phyloP scores from a whole-genome alignment of 2,329 filamentous ascomycete species.

The Basipetospora chlamydospora region DNA sequence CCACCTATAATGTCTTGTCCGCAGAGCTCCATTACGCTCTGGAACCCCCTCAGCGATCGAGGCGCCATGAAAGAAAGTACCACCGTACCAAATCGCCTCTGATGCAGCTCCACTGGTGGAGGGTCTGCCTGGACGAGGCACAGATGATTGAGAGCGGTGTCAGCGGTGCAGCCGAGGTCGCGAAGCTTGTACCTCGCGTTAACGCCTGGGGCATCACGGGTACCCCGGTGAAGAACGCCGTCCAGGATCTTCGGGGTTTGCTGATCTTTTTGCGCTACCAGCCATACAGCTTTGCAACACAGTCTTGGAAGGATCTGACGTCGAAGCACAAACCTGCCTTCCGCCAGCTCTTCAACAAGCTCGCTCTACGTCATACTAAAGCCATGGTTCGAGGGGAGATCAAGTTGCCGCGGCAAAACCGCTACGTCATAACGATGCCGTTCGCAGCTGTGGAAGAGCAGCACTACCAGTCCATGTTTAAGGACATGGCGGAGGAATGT shows the following conservation, averaged over 20 bases:
- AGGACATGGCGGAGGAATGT: constrained; percentile 57
- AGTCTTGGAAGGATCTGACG: constrained; percentile 55
- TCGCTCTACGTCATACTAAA: constrained; percentile 80
- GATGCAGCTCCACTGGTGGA: constrained; percentile 75
- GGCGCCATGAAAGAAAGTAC: constrained; percentile 52
- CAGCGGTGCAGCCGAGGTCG: constrained; percentile 67
- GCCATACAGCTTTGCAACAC: constrained; percentile 52
- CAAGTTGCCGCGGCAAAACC: constrained; percentile 64
- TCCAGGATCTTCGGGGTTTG: constrained; percentile 65
- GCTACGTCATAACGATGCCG: constrained; percentile 76
- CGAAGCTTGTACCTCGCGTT: constrained; percentile 62
- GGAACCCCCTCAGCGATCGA: constrained; percentile 51
- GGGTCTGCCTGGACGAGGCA: constrained; percentile 62
- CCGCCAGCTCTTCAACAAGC: constrained; percentile 49
- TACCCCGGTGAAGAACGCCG: constrained; percentile 71
- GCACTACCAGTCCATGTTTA: constrained; percentile 65
- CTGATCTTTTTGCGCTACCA: constrained; percentile 68
- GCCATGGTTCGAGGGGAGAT: constrained; percentile 66
- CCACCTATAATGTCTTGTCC: constrained; percentile 57
- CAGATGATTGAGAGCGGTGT: constrained; percentile 91
- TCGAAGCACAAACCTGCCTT: constrained; percentile 49
- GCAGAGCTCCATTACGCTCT: constrained; percentile 66
- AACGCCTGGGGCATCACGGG: constrained; percentile 90
- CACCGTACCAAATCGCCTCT: constrained; percentile 59
- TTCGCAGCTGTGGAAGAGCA: constrained; percentile 87